phyloP scores from a whole-genome alignment of 306 rosid genomes.

The Astragalus glycyphyllos region DNA sequence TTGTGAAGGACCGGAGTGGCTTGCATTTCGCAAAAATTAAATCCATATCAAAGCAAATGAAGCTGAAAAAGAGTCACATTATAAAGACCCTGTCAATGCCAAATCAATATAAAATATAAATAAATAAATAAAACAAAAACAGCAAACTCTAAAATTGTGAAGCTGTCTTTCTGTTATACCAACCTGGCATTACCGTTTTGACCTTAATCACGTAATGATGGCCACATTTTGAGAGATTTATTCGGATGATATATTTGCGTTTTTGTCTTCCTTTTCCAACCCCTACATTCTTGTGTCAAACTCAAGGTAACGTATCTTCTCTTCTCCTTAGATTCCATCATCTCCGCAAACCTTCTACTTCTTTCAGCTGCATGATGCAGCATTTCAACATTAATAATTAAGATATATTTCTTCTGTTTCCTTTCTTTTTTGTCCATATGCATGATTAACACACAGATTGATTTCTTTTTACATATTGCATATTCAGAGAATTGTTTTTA shows the following conservation, averaged over 20 bases:
- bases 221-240: slow-evolving; percentile 43
- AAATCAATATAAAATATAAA: slow-evolving; percentile 40
- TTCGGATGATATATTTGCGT: slow-evolving; percentile 47
- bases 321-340: too few relatives aligned
- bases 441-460: too few relatives aligned
- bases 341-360: too few relatives aligned
- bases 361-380: too few relatives aligned
- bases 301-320: slow-evolving; percentile 39
- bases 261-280: slow-evolving; percentile 38
- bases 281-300: slow-evolving; percentile 50
- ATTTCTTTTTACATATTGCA: too few relatives aligned
- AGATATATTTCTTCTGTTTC: too few relatives aligned
- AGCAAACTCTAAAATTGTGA: slow-evolving; percentile 48
- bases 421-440: too few relatives aligned
- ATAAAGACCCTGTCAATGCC: slow-evolving; percentile 49
- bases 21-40: slow-evolving; percentile 50
- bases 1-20: slow-evolving; percentile 53
- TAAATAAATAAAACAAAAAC: slow-evolving; percentile 23
- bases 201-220: neutral
- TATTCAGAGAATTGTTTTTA: too few relatives aligned
- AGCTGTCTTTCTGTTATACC: slow-evolving; percentile 29
- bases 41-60: neutral
- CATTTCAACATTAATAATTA: too few relatives aligned
- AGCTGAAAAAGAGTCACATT: slow-evolving; percentile 28
- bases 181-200: slow-evolving; percentile 45